phyloP scores from a whole-genome alignment of 208 protist genomes.

The Crithidia thermophila region DNA sequence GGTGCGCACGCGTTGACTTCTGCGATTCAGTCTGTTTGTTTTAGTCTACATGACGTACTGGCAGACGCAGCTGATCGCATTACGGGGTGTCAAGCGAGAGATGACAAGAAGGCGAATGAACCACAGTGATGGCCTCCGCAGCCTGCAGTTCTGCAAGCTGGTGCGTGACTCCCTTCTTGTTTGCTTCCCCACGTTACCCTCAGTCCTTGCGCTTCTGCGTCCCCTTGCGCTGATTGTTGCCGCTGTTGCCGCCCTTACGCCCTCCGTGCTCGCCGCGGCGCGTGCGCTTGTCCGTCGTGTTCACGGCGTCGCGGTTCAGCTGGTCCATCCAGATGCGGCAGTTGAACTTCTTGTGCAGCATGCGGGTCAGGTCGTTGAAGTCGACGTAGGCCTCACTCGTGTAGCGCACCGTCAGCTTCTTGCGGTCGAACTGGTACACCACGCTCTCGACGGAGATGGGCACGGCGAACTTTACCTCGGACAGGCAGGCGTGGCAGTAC shows the following conservation, averaged over 20 bases:
- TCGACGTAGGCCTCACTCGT: conserved; percentile 74
- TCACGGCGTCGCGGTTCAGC: conserved; percentile 69
- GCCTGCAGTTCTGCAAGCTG: no score
- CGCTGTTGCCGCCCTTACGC: conserved; percentile 13
- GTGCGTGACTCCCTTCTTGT: no score
- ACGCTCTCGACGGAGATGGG: conserved; percentile 75
- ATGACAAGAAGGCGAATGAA: no score
- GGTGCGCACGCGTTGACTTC: no score
- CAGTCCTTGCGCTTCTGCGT: conserved; percentile 22
- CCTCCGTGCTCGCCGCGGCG: conserved; percentile 19
- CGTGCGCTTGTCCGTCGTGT: conserved; percentile 22
- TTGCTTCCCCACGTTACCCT: no score
- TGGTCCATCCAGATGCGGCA: conserved; percentile 93
- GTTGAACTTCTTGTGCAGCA: conserved; percentile 75
- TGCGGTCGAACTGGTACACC: conserved; percentile 87
- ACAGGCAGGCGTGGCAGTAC: conserved; percentile 55
- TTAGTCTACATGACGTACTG: no score
- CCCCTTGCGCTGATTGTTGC: conserved; percentile 8
- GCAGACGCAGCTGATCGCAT: no score
- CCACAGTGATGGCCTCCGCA: no score
- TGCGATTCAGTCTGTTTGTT: no score
- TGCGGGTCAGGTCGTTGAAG: conserved; percentile 77
- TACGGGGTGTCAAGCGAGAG: no score
- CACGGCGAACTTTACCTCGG: conserved; percentile 48
- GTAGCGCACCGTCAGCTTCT: conserved; percentile 91